phyloP scores from a whole-genome alignment of 2,329 filamentous ascomycete genomes.

The Dactylellina cionopaga region DNA sequence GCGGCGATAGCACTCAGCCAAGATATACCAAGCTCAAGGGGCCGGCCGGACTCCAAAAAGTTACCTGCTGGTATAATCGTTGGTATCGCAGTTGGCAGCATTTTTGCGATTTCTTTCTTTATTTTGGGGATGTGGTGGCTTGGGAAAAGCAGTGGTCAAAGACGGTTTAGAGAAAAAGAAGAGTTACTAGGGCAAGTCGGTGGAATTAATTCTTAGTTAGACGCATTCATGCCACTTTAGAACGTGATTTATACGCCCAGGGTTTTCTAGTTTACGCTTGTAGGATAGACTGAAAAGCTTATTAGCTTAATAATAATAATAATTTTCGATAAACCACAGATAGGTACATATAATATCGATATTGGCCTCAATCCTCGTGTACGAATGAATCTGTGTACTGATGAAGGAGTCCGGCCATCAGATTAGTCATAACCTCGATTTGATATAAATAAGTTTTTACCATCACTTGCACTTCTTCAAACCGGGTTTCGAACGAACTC shows the following conservation, averaged over 20 bases:
- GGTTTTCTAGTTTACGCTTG: background rate
- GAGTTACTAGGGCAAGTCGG: constrained; percentile 3
- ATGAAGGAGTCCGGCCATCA: background rate
- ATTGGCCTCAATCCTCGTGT: constrained; percentile 5
- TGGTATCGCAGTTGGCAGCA: constrained; percentile 10
- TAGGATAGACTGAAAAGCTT: background rate
- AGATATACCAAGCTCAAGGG: constrained; percentile 16
- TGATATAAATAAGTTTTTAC: constrained; percentile 6
- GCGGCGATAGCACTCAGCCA: constrained; percentile 9
- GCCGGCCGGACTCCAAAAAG: background rate
- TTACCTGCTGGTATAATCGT: constrained; percentile 1
- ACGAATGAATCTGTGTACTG: background rate
- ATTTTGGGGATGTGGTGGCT: background rate
- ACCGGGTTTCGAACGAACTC: background rate
- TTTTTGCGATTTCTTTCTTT: background rate
- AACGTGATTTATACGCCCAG: too few species aligned
- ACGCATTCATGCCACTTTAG: background rate
- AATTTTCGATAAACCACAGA: background rate
- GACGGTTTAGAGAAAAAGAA: background rate
- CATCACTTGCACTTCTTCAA: constrained; percentile 7
- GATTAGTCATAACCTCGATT: background rate
- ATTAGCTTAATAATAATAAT: background rate
- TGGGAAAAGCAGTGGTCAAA: background rate
- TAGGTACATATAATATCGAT: too few species aligned
- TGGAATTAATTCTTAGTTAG: background rate